Conservation (phyloP, 805 yeast species). For the Diddensiella transvaalensis region DNA sequence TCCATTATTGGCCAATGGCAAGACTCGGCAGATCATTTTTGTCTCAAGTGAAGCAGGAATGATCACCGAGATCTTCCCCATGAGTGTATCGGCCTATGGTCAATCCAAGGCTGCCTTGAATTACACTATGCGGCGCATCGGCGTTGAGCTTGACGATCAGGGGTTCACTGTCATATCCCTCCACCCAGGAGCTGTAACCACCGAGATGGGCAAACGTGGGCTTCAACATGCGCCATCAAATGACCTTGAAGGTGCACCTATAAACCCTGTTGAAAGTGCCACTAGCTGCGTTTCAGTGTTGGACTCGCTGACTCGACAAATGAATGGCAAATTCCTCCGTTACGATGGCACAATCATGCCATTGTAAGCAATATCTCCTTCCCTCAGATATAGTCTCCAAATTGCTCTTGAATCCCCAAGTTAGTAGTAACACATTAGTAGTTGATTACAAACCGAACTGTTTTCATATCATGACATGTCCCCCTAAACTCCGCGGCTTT, state of each 20-base stretch:
- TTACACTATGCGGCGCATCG: conserved; percentile 29
- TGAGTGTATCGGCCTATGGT: conserved; percentile 34
- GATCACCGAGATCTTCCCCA: conserved; percentile 21
- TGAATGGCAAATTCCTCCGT: conserved; percentile 25
- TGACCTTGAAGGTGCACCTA: neutral
- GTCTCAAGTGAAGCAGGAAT: conserved; percentile 31
- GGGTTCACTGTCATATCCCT: conserved; percentile 34
- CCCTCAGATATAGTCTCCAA: no score
- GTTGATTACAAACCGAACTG: no score
- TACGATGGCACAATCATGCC: conserved; percentile 14
- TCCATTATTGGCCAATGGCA: conserved; percentile 25
- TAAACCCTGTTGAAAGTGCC: neutral
- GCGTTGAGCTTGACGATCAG: conserved; percentile 29
- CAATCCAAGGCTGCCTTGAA: conserved; percentile 40
- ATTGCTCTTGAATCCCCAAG: no score
- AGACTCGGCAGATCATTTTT: conserved; percentile 29
- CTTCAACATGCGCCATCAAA: neutral
- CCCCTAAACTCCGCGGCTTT: no score
- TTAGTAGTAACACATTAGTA: no score
- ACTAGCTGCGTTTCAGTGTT: conserved; percentile 13
- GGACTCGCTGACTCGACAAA: conserved; percentile 24
- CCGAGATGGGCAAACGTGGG: conserved; percentile 32
- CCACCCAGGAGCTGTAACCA: conserved; percentile 40
- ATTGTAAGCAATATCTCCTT: no score
- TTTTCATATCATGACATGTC: no score